These are phyloP conservation scores for Thielaviopsis punctulata DNA, from an alignment of 2,329 filamentous ascomycete species.

Conservation along the genomic window DNA sequence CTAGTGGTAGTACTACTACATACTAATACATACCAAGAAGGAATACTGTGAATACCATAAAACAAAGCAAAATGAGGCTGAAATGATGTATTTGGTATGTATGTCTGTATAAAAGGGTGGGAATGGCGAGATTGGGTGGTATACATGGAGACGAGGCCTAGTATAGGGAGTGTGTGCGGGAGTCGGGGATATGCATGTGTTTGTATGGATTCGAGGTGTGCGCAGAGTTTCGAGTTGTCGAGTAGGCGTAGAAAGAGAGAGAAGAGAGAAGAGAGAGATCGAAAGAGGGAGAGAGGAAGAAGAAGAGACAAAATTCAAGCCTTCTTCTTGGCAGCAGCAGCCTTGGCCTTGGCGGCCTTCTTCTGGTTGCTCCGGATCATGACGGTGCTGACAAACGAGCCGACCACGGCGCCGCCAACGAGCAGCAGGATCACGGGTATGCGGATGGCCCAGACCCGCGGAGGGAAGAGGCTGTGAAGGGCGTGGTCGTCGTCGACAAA, in stretches of 20 bases:
- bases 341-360: slow-evolving; percentile 87
- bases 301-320: slow-evolving; percentile 28
- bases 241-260: neutral
- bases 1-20: too few species aligned
- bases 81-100: neutral
- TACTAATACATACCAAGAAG: too few species aligned
- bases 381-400: slow-evolving; percentile 86
- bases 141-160: too few species aligned
- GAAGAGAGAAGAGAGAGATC: neutral
- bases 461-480: slow-evolving; percentile 87
- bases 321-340: slow-evolving; percentile 66
- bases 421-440: slow-evolving; percentile 94
- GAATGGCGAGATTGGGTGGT: neutral
- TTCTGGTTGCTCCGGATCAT: slow-evolving; percentile 99
- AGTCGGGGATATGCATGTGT: too few species aligned
- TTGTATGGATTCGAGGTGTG: neutral
- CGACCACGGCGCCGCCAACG: slow-evolving; percentile 80
- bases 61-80: neutral
- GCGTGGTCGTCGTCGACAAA: slow-evolving; percentile 93
- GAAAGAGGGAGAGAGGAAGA: neutral
- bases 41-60: too few species aligned
- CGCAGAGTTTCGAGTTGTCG: neutral
- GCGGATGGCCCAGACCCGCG: slow-evolving; percentile 95
- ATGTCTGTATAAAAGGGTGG: too few species aligned
- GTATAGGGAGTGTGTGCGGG: too few species aligned